Conservation (phyloP, 768 basidiomycete species). For the Clitopilus passeckerianus region DNA sequence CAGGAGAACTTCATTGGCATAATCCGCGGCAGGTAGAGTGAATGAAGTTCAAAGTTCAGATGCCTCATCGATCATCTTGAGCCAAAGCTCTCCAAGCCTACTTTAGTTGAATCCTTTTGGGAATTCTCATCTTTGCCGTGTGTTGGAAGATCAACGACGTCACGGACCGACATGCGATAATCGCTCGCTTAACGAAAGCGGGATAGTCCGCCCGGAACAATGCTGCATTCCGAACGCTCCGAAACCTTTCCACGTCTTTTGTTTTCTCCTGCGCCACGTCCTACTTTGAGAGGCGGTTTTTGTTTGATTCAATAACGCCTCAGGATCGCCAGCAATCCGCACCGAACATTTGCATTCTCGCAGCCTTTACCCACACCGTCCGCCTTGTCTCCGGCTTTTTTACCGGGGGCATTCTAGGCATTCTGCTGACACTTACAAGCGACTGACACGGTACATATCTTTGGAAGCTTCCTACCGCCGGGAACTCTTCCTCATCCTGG, state of each 20-base stretch:
- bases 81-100: too few relatives aligned
- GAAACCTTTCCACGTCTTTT: background rate
- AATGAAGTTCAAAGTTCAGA: too few relatives aligned
- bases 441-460: too few relatives aligned
- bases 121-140: too few relatives aligned
- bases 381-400: background rate
- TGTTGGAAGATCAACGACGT: too few relatives aligned
- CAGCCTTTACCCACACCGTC: background rate
- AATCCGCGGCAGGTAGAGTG: too few relatives aligned
- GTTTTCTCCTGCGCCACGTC: background rate
- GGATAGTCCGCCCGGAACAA: background rate
- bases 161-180: background rate
- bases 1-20: too few relatives aligned
- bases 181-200: background rate
- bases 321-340: background rate
- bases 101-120: too few relatives aligned
- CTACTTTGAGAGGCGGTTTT: background rate
- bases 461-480: background rate
- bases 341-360: too few relatives aligned
- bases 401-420: background rate
- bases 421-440: background rate
- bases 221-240: background rate
- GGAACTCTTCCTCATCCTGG: background rate
- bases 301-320: background rate
- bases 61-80: too few relatives aligned